Conservation (phyloP, 495 filamentous ascomycete species). For the Penicillium odoratum region DNA sequence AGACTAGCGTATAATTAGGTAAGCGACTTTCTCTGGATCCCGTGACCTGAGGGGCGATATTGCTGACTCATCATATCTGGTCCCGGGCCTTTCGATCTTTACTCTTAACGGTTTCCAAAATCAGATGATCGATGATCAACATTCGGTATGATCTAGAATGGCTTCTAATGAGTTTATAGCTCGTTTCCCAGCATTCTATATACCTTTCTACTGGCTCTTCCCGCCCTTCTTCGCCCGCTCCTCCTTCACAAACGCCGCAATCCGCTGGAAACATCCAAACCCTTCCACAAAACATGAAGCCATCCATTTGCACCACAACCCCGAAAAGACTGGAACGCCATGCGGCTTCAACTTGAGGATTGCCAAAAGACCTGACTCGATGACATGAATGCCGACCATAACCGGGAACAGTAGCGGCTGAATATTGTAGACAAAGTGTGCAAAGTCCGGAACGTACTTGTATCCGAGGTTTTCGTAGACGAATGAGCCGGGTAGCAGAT, state of each 20-base stretch:
- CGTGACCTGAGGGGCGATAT: neutral
- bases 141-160: neutral
- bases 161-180: neutral
- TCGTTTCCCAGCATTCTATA: neutral
- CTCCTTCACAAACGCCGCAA: conserved; percentile 55
- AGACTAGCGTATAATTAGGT: conserved; percentile 24
- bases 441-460: conserved; percentile 46
- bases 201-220: conserved; percentile 20
- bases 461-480: conserved; percentile 52
- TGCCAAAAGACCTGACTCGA: conserved; percentile 54
- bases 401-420: conserved; percentile 45
- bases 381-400: conserved; percentile 53
- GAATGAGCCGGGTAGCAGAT: conserved; percentile 57
- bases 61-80: neutral
- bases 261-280: conserved; percentile 49
- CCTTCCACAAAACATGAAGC: conserved; percentile 61
- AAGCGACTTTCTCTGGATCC: conserved; percentile 1
- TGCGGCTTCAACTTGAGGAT: conserved; percentile 53
- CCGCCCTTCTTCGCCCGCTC: conserved; percentile 46
- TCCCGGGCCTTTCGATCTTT: neutral
- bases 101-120: neutral
- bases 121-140: neutral
- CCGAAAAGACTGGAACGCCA: conserved; percentile 50
- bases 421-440: conserved; percentile 48
- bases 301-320: conserved; percentile 65